Conservation (phyloP, 768 basidiomycete species). For the Hygrophorus russula region DNA sequence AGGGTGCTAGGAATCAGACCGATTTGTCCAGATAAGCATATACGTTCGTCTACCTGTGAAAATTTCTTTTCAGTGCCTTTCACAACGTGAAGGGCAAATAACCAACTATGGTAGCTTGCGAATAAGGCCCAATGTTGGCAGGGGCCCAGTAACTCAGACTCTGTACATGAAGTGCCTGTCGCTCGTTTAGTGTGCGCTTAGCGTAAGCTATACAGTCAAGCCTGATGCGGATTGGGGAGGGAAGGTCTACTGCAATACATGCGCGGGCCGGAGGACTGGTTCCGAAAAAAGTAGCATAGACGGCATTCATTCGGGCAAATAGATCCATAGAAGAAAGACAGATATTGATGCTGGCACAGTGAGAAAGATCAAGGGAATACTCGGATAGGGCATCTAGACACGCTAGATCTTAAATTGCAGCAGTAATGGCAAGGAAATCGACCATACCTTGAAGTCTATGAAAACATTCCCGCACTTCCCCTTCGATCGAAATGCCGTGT, state of each 20-base stretch:
- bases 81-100: constrained; percentile 1
- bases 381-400: constrained; percentile 40
- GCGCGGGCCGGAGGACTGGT: constrained; percentile 88
- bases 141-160: constrained; percentile 98
- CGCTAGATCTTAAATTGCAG: background rate
- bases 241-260: constrained; percentile 78
- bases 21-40: constrained; percentile 95
- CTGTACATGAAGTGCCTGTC: constrained; percentile 87
- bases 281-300: constrained; percentile 79
- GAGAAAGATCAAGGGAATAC: constrained; percentile 38
- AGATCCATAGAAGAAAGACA: constrained; percentile 73
- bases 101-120: constrained; percentile 78
- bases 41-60: constrained; percentile 52
- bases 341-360: constrained; percentile 71
- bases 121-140: constrained; percentile 98
- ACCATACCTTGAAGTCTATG: constrained; percentile 44
- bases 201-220: constrained; percentile 78
- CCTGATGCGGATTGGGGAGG: constrained; percentile 39
- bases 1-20: constrained; percentile 74
- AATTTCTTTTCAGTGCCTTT: background rate
- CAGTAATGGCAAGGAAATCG: background rate
- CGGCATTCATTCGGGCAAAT: constrained; percentile 66
- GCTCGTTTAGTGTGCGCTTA: constrained; percentile 25
- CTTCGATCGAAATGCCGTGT: constrained; percentile 37
- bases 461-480: constrained; percentile 69